Conservation (phyloP, 495 filamentous ascomycete species). For the Penicillium chermesinum region DNA sequence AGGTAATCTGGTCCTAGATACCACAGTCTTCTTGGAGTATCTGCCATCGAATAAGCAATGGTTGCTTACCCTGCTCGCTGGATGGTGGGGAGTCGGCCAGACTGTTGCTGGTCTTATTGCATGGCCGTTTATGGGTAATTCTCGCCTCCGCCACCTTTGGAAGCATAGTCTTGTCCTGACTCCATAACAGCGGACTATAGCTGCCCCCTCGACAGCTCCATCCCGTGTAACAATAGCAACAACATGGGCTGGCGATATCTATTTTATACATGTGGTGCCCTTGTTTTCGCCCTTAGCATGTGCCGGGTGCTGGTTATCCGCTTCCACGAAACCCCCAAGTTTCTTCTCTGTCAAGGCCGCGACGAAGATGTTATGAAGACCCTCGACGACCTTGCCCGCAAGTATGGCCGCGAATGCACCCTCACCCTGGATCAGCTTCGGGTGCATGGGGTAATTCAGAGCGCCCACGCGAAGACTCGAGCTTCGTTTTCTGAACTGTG, state of each 20-base stretch:
- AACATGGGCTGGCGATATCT: constrained; percentile 21
- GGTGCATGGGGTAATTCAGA: constrained; percentile 10
- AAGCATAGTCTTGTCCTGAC: background rate
- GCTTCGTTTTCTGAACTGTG: constrained; percentile 12
- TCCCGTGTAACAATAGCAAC: constrained; percentile 14
- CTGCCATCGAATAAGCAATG: constrained; percentile 18
- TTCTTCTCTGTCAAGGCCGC: constrained; percentile 14
- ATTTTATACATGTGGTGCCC: constrained; percentile 12
- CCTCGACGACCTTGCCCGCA: constrained; percentile 11
- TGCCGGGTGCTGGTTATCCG: constrained; percentile 16
- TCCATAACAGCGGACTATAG: constrained; percentile 10
- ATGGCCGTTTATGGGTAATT: constrained; percentile 15
- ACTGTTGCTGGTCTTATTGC: constrained; percentile 16
- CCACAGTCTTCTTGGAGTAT: constrained; percentile 17
- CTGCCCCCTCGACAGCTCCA: constrained; percentile 9
- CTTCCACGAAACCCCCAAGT: constrained; percentile 17
- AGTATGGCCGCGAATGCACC: constrained; percentile 7
- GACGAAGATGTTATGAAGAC: constrained; percentile 13
- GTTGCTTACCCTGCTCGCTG: constrained; percentile 17
- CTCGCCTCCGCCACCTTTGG: background rate
- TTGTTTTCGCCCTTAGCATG: constrained; percentile 15
- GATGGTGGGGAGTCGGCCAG: constrained; percentile 19
- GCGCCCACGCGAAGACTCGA: constrained; percentile 5
- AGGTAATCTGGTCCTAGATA: constrained; percentile 16
- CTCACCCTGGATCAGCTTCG: constrained; percentile 15